Evolutionary conservation across 2,329 filamentous ascomycete genomes (phyloP), one percentile per base, ranked within the genome.

Genomic region (Aspergillus hortae): DNA sequence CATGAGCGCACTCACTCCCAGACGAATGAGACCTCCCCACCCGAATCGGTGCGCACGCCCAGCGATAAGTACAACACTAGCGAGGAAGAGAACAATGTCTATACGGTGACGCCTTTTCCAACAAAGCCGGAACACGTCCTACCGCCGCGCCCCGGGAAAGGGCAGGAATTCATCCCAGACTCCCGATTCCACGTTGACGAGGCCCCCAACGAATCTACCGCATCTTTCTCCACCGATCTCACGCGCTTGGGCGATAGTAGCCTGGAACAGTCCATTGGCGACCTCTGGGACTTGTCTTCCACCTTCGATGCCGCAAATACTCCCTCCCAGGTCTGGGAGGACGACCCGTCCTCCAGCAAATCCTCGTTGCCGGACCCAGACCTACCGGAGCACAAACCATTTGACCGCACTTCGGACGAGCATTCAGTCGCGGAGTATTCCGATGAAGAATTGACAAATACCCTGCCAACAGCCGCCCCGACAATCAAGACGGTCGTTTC

Each of bases 1-100:
- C 72, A 76, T 63, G 75, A 78, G 63, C 71, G 74, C 56, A 74
- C 65, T 21, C 67, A 69, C 36, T 77, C 76, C 27, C 71, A 77
- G 51, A 69, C 68, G 42, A 78, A 79, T 56, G 69, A 75, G 60
- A 59, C 62, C 49, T 68, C 70, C 7, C 66, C 65, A 4, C 55
- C 66, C n/a, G 59, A 66, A n/a, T 71, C 71, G 10, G 56, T 72
- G 38, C 72, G 73, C 36, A 57, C 72, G 46, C 62, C 70, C 25
- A 67, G 63, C 52, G 67, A 72, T 23, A 58, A 52, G 35, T 32
- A 61, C 21, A 46, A 52, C 2, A 59, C 58, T 12, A 57, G 67
- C 52, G 68, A 70, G 50, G 67, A 72, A 48, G 68, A 71, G 45
- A 60, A 59, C 43, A 63, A 73, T 56, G 62, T 76, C 46, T 76